Percentiles rank a stretch among this genome's conserved stretches.
Evolutionary conservation across 257 asterid genomes (phyloP).

Genomic region (Nicotiana tomentosiformis): DNA sequence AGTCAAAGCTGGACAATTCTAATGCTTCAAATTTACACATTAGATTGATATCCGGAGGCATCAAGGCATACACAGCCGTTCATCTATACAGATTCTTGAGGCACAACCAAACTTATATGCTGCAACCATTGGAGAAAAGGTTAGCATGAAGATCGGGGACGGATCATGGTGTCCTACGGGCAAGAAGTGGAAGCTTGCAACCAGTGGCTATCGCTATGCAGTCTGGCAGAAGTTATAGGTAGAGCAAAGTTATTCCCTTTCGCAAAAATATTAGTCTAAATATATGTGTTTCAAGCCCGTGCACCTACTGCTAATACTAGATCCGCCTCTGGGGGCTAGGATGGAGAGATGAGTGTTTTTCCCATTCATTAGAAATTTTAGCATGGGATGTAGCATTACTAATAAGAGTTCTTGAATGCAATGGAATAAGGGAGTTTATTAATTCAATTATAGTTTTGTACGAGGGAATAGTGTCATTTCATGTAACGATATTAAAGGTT

Average conservation of each 20-base stretch:
- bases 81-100: slow-evolving; percentile 54
- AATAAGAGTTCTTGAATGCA: neutral
- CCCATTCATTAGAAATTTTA: neutral
- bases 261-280: neutral
- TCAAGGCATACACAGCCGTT: slow-evolving; percentile 70
- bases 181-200: slow-evolving; percentile 72
- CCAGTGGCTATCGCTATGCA: slow-evolving; percentile 78
- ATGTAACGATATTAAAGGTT: neutral
- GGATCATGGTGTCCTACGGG: slow-evolving; percentile 90
- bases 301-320: neutral
- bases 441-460: neutral
- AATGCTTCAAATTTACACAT: slow-evolving; percentile 2
- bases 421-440: neutral
- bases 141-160: slow-evolving; percentile 85
- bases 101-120: slow-evolving; percentile 83
- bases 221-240: slow-evolving; percentile 64
- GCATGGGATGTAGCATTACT: neutral
- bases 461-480: neutral
- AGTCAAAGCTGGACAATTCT: neutral
- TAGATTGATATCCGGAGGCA: slow-evolving; percentile 64
- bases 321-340: neutral
- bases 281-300: neutral
- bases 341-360: neutral
- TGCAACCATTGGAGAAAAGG: slow-evolving; percentile 66
- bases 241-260: neutral